phyloP scores from a whole-genome alignment of 1,284 basidiomycete genomes.

The Veloboletus limbatus region DNA sequence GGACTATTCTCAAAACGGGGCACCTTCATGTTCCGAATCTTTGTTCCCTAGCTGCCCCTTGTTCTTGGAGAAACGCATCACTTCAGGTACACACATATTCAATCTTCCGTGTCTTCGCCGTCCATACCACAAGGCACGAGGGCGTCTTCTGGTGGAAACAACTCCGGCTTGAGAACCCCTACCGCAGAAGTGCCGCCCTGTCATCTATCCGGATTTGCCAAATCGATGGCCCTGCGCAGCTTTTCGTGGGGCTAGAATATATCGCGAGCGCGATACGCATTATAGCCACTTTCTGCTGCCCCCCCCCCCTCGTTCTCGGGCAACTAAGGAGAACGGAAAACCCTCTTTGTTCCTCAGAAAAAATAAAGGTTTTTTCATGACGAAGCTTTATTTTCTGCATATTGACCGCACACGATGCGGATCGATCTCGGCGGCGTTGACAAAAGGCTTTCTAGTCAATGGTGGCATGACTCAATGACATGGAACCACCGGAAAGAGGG shows the following conservation, averaged over 20 bases:
- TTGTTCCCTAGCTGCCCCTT: background rate
- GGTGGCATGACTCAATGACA: constrained; percentile 15
- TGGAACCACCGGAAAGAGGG: constrained; percentile 9
- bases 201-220: constrained; percentile 15
- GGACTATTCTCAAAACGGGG: background rate
- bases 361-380: constrained; percentile 14
- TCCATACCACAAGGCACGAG: constrained; percentile 21
- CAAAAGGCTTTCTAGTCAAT: constrained; percentile 18
- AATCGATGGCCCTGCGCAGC: constrained; percentile 11
- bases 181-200: constrained; percentile 21
- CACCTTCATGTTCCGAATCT: background rate
- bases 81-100: constrained; percentile 12
- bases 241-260: constrained; percentile 15
- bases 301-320: background rate
- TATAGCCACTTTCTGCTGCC: constrained; percentile 26
- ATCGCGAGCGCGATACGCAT: constrained; percentile 26
- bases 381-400: constrained; percentile 11
- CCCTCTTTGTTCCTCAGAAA: constrained; percentile 1
- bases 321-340: constrained; percentile 12
- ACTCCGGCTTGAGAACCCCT: constrained; percentile 16
- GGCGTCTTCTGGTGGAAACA: constrained; percentile 14
- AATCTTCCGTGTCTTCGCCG: constrained; percentile 14
- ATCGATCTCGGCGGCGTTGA: constrained; percentile 23
- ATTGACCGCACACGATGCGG: constrained; percentile 15
- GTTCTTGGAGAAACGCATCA: constrained; percentile 9